Evolutionary conservation across 768 basidiomycete species (phyloP), one percentile per base, ranked within the genome.

Genomic region (Phallus indusiatus): DNA sequence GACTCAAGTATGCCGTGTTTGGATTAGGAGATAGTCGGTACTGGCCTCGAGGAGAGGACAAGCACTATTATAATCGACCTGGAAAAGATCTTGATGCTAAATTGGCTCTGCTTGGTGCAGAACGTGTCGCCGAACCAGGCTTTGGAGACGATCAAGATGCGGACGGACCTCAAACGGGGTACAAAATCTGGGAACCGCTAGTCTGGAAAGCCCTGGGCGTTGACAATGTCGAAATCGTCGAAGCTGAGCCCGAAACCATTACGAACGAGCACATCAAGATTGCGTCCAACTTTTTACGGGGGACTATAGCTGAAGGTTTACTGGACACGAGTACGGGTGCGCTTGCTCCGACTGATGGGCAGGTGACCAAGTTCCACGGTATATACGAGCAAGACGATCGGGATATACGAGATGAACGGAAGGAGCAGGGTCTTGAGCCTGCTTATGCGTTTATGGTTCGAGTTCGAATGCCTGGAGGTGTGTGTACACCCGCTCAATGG

Each of bases 241-340:
- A 98, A 72, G 87, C 86, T 18, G 94, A 98, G 69, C 94, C 94
- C 0, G 94, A 98, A 66, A 85, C 91, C 1, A 95, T 99, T 71
- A 97, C 96, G 56, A 97, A 98, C 76, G 96, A 99, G 74, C 93
- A 98, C 72, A 97, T 98, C 81, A 99, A 98, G 76, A 96, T 90
- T 52, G 94, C 95, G 5, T 92, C 89, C 51, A 83, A 85, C 58
- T 97, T 88, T 74, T 81, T 97, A 20, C 88, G 96, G 55, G 96
- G 96, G 1, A 98, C 96, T 37, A 98, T 99, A 70, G 78, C 76
- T 0, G 94, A 98, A 69, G 95, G 96, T 50, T 80, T 99, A 36
- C 77, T 81, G 64, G 95, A 98, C 70, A 79, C 75, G 56, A 82
- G 78, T 56, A 96, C 95, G 1, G 95, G 93, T 54, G 90, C 91